These are phyloP conservation scores for Nitzschia palea DNA, from an alignment of 108 stramenopile species.

Conservation along the genomic window DNA sequence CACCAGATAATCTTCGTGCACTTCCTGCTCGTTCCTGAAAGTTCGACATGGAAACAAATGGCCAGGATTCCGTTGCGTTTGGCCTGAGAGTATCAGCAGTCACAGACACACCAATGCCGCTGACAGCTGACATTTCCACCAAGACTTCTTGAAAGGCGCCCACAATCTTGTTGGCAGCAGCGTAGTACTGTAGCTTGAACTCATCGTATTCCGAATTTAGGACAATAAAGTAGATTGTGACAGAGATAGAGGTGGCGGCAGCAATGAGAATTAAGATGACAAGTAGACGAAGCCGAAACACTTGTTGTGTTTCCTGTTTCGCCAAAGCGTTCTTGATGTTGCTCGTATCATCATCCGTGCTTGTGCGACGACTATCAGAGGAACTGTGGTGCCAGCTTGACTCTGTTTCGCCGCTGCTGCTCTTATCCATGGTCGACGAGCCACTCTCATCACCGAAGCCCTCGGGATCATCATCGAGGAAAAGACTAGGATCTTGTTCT, in stretches of 20 bases:
- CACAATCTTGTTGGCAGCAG: slow-evolving; percentile 9
- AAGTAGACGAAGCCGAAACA: slow-evolving; percentile 7
- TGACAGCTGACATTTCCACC: slow-evolving; percentile 9
- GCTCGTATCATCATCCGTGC: not conserved
- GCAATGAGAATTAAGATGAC: slow-evolving; percentile 11
- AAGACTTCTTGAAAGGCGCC: slow-evolving; percentile 8
- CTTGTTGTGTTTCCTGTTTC: slow-evolving; percentile 11
- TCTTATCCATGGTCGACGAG: not conserved
- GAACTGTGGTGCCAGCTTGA: not conserved
- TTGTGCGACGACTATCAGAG: not conserved
- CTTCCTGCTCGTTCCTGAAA: slow-evolving; percentile 15
- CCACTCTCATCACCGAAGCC: too few relatives aligned
- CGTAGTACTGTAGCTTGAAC: slow-evolving; percentile 6
- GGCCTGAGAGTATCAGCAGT: not conserved
- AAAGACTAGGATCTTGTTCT: too few relatives aligned
- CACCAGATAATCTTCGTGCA: slow-evolving; percentile 3
- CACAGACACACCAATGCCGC: not conserved
- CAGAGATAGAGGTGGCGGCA: not conserved
- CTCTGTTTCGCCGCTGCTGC: not conserved
- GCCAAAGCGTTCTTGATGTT: not conserved
- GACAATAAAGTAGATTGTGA: slow-evolving; percentile 3
- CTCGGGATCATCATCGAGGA: too few relatives aligned
- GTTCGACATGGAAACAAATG: slow-evolving; percentile 13
- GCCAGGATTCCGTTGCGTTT: not conserved
- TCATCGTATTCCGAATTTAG: slow-evolving; percentile 1